A percentile compares a stretch with the other conserved stretches of the same genome.
Conservation (phyloP, 352 stramenopile genomes). For the Proteromonas lacertae region DNA sequence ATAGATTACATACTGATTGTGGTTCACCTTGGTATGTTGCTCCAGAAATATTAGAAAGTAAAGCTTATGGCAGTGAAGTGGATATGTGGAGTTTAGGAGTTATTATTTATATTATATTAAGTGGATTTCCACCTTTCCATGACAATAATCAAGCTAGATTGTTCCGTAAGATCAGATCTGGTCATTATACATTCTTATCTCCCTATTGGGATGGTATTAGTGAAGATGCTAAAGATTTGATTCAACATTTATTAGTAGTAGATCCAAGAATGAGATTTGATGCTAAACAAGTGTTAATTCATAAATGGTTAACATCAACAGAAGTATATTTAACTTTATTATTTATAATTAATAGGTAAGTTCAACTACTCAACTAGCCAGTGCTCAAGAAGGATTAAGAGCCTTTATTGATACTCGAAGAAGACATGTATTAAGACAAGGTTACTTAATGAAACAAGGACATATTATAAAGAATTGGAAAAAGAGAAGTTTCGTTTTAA, state of each 20-base stretch:
- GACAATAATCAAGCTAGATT: slow-evolving; percentile 44
- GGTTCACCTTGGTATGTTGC: slow-evolving; percentile 77
- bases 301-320: too few species aligned
- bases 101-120: too few species aligned
- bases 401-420: too few species aligned
- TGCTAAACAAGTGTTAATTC: not conserved
- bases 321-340: too few species aligned
- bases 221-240: not conserved
- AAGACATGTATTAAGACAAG: too few species aligned
- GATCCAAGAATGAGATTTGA: not conserved
- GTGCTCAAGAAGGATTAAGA: too few species aligned
- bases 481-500: too few species aligned
- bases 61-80: slow-evolving; percentile 46
- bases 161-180: slow-evolving; percentile 42
- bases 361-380: too few species aligned
- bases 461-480: too few species aligned
- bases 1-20: slow-evolving; percentile 40
- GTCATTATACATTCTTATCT: slow-evolving; percentile 47
- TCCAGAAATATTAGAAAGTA: slow-evolving; percentile 55
- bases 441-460: too few species aligned
- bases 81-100: slow-evolving; percentile 38
- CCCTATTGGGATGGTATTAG: slow-evolving; percentile 20
- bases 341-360: too few species aligned
- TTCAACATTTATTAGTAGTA: not conserved
- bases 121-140: slow-evolving; percentile 77